Base-by-base conservation (phyloP, 495 filamentous ascomycete species). In the Talaromyces stipitatus region DNA sequence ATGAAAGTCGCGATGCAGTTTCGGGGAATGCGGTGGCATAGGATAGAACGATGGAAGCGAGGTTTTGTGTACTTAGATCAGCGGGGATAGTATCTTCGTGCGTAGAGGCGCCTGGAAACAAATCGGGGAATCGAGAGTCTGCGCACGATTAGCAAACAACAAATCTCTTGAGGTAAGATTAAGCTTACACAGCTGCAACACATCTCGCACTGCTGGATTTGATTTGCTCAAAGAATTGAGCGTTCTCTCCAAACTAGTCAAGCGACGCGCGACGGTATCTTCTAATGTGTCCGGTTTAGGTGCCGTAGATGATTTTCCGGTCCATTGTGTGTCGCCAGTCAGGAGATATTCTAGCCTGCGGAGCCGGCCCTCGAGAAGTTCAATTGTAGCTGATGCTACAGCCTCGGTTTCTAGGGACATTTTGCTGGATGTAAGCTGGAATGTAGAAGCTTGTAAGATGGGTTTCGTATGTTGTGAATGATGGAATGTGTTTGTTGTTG, bases 1-100 rank as follows among this genome's bases (percentile, higher is more conserved):
- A 87, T n/a, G 85, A 87, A 7, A 95, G 81, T 8, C 85, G 85
- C 0, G 91, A 95, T 5, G 86, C 84, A 0, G 86, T 90, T 20
- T 85, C 79, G 16, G 87, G 86, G 71, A 87, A 96, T 2, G 82
- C 78, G 12, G 87, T 78, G 0, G 88, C 87, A 45, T 85, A 85
- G 26, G 90, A 81, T 22, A 94, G 80, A 29, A 97, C 76, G 8
- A 90, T 88, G 14, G 89, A 83, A 54, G 84, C 55, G 32, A 79
- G 64, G 55, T 77, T 73, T 36, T 69, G 63, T 4, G 69, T 69
- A 5, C 71, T 72, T 9, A 81, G 66, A 16, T 72, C 70, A 33
- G 74, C 71, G 0, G 79, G 76, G 28, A 77, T 61, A 16, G 65
- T 60, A 14, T 74, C 66, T 2, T 70, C 43, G 7, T 62, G 55